Evolutionary conservation across 179 eudicot genomes (phyloP).

Genomic region (Camellia oleifera): DNA sequence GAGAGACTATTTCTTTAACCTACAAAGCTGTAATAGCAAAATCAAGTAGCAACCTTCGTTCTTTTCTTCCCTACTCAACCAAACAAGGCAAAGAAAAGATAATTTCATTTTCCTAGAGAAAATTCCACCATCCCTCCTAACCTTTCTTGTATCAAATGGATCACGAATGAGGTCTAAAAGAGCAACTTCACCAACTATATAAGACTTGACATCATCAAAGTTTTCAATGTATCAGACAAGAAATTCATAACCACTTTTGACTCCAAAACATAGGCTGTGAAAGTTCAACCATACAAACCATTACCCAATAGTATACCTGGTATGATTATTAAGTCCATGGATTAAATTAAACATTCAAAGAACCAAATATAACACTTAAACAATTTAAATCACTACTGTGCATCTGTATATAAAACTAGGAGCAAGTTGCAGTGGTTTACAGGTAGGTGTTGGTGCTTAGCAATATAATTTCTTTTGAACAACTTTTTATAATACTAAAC

Average conservation of each 20-base stretch:
- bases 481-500: neutral
- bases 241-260: neutral
- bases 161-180: neutral
- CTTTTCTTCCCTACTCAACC: neutral
- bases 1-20: neutral
- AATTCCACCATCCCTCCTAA: neutral
- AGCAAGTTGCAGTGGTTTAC: neutral
- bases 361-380: neutral
- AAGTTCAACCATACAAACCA: neutral
- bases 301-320: neutral
- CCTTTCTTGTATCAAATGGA: neutral
- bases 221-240: neutral
- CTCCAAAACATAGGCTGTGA: neutral
- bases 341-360: neutral
- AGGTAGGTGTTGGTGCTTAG: no score
- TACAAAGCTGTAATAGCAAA: neutral
- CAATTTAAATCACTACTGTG: neutral
- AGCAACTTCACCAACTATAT: neutral
- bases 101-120: neutral
- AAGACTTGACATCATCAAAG: neutral
- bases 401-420: neutral
- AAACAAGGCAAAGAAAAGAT: neutral
- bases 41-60: neutral
- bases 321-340: neutral
- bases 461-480: neutral